Evolutionary conservation across 768 basidiomycete species (phyloP), one percentile per base, ranked within the genome.

Genomic region (Glaciozyma martinii): DNA sequence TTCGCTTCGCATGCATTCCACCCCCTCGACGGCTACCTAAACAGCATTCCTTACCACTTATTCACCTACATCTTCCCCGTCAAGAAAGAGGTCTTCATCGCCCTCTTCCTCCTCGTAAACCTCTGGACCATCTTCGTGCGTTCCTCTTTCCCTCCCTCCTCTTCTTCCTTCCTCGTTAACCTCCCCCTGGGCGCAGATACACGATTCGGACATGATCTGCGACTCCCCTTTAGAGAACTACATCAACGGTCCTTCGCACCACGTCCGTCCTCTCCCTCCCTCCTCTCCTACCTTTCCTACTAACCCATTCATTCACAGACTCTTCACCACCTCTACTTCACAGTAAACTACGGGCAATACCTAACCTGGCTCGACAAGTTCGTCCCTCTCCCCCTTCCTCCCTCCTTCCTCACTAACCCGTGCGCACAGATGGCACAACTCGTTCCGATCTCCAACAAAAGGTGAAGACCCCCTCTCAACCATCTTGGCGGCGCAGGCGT

Each of bases 1-100:
- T 99, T 90, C 73, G 89, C 95, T 37, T 94, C 94, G 29, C 88
- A 97, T 74, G 95, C 95, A 0, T 99, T 99, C 84, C 91, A 99
- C 77, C 90, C 90, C 0, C 78, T 97, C 27, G 95, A 99, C 76
- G 95, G 95, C 3, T 98, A 89, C 75, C 75, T 86, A 29, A 94
- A 99, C 78, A 93, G 90, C 18, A 77, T 98, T 5, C 95, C 95
- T 5, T 98, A 98, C 75, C 95, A 99, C 77, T 73, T 93, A 66
- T 92, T 92, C 79, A 81, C 88, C 71, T 89, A 86, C 79, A n/a
- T 94, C 50, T 90, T 97, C 80, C 95, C 95, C 1, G 76, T 97
- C 13, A 91, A 98, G 72, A 89, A 90, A 65, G 78, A 80, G 65
- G 72, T 90, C 56, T 95, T 90, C 77, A 82, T 99, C 60, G 83